These are phyloP conservation scores for Phytophthora litchii DNA, from an alignment of 352 stramenopile species.

Conservation along the genomic window DNA sequence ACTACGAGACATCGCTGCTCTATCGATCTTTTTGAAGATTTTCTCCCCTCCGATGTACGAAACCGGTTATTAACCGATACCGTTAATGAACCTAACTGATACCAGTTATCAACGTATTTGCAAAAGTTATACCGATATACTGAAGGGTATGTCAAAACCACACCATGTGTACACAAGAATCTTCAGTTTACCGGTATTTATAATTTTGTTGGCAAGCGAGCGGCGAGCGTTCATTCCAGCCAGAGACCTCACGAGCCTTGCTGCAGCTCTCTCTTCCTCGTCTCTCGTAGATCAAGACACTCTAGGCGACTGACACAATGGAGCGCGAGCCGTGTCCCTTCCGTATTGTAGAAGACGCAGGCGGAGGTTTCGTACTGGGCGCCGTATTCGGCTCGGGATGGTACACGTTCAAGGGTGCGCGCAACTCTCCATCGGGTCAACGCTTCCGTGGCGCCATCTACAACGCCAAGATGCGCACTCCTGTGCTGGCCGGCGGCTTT, in stretches of 20 bases:
- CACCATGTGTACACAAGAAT: background rate
- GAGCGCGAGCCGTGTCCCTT: slow-evolving; percentile 98
- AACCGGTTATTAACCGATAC: too few species aligned
- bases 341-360: slow-evolving; percentile 98
- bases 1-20: slow-evolving; percentile 26
- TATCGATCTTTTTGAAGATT: slow-evolving; percentile 29
- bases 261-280: background rate
- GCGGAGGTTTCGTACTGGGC: slow-evolving; percentile 97
- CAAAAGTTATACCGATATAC: too few species aligned
- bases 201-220: slow-evolving; percentile 5
- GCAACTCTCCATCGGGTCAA: slow-evolving; percentile 93
- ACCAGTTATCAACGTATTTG: too few species aligned
- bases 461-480: slow-evolving; percentile 94
- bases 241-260: slow-evolving; percentile 3
- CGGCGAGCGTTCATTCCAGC: slow-evolving; percentile 16
- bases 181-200: slow-evolving; percentile 3
- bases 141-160: too few species aligned
- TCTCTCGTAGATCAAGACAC: slow-evolving; percentile 1
- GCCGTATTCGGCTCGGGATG: slow-evolving; percentile 95
- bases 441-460: slow-evolving; percentile 91
- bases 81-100: too few species aligned
- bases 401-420: slow-evolving; percentile 96
- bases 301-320: slow-evolving; percentile 36
- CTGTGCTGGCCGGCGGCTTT: slow-evolving; percentile 93
- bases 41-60: too few species aligned